Evolutionary conservation across 2,329 filamentous ascomycete species (phyloP), one percentile per base, ranked within the genome.

Genomic region (Thelonectria blattea): DNA sequence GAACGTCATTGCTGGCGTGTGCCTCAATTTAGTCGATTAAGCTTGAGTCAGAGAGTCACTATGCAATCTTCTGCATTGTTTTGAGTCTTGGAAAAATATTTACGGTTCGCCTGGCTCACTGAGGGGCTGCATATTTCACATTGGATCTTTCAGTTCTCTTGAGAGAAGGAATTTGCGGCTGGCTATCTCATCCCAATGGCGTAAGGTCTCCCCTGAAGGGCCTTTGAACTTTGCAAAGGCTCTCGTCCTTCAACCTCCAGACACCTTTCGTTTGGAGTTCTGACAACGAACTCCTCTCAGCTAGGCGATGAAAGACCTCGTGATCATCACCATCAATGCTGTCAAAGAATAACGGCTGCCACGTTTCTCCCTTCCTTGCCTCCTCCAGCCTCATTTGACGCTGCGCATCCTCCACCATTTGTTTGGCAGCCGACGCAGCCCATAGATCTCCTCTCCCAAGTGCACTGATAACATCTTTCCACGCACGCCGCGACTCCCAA

Each of bases 361-460:
- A 71, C 1, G 45, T 7, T 5, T 56, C 56, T 7, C 58, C 79
- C 37, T 71, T 70, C 14, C 82, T 82, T 66, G 85, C 84, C 74
- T 95, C 91, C 55, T 83, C 77, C 68, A 85, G 85, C 61, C 93
- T 85, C 79, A 94, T 81, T 61, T 89, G 86, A 14, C 93, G 84
- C 78, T 97, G 93, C 27, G 87, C 86, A 70, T 93, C 89, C 75
- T 97, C 93, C 58, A 97, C 91, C 71, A 88, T 87, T 8, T 84
- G 85, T 79, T 97, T 97, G 71, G 93, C 89, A 0, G 76, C 75
- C 0, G 86, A 85, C 0, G 90, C 91, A 6, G 81, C 80, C 57
- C 92, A 87, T 83, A 94, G 90, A 71, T 97, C 89, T 22, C 90
- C 90, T 60, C 81, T 82, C n/a, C 81, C 76, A 58, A 97, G 90